These are phyloP conservation scores for Neurospora sp. DNA, from an alignment of 495 filamentous ascomycete genomes.

Conservation along the genomic window DNA sequence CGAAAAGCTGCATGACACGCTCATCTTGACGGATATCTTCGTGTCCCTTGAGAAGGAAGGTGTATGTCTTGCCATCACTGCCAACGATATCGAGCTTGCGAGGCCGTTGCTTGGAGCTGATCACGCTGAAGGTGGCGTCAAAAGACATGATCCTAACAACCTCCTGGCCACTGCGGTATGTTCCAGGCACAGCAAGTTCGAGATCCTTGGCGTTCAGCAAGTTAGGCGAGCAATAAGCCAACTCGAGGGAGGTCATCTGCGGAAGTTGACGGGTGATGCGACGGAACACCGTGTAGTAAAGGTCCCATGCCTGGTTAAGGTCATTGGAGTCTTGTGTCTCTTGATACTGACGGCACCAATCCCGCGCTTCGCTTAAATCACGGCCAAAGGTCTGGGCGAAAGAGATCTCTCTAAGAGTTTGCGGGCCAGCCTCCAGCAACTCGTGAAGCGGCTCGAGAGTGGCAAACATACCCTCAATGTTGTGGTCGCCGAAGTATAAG, in stretches of 20 bases:
- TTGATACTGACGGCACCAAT: conserved; percentile 90
- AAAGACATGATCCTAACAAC: conserved; percentile 82
- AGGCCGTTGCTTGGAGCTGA: conserved; percentile 93
- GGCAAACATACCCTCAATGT: conserved; percentile 94
- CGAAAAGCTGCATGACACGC: conserved; percentile 98
- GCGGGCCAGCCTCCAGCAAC: conserved; percentile 76
- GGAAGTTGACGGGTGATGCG: conserved; percentile 91
- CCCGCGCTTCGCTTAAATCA: conserved; percentile 84
- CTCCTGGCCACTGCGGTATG: conserved; percentile 79
- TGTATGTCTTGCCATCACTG: conserved; percentile 76
- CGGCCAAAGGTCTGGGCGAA: conserved; percentile 97
- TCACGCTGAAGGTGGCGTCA: conserved; percentile 78
- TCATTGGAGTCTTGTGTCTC: conserved; percentile 81
- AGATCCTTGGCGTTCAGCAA: conserved; percentile 73
- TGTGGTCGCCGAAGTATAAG: conserved; percentile 84
- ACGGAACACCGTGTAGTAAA: conserved; percentile 95
- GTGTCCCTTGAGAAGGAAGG: conserved; percentile 87
- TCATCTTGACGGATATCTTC: conserved; percentile 99
- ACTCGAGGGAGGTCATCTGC: conserved; percentile 81
- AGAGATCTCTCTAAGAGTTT: conserved; percentile 89
- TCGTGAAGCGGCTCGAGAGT: conserved; percentile 86
- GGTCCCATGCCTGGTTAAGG: conserved; percentile 94
- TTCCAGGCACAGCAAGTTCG: conserved; percentile 86
- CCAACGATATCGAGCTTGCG: conserved; percentile 80
- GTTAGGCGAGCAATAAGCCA: conserved; percentile 92